These are phyloP conservation scores for Pisolithus orientalis DNA, from an alignment of 768 basidiomycete genomes.

Conservation along the genomic window DNA sequence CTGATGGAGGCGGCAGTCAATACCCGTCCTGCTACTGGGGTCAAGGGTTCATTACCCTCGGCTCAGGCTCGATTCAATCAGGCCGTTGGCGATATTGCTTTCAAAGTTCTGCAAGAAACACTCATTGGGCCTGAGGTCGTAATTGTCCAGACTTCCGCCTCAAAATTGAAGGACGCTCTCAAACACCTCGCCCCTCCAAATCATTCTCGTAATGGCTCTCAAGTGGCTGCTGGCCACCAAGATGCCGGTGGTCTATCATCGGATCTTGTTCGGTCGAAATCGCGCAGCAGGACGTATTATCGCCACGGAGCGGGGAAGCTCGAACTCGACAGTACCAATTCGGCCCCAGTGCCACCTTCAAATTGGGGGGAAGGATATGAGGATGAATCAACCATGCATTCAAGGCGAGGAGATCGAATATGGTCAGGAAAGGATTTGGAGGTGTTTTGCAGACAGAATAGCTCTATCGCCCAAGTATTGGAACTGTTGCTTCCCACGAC, in stretches of 20 bases:
- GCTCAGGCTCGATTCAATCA: slow-evolving; percentile 44
- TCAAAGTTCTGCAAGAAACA: slow-evolving; percentile 81
- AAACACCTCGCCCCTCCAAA: slow-evolving; percentile 23
- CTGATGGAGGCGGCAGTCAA: slow-evolving; percentile 51
- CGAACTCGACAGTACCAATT: slow-evolving; percentile 44
- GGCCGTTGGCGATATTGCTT: slow-evolving; percentile 70
- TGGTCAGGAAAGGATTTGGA: slow-evolving; percentile 85
- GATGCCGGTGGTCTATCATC: slow-evolving; percentile 18
- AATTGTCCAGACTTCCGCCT: slow-evolving; percentile 15
- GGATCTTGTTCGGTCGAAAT: slow-evolving; percentile 57
- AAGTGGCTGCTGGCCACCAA: slow-evolving; percentile 21
- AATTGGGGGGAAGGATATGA: slow-evolving; percentile 28
- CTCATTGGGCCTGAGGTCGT: slow-evolving; percentile 44
- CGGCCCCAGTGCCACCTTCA: slow-evolving; percentile 17
- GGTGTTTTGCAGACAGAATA: slow-evolving; percentile 84
- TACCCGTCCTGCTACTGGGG: slow-evolving; percentile 18
- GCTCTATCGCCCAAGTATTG: slow-evolving; percentile 71
- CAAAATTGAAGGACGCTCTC: slow-evolving; percentile 29
- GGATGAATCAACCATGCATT: slow-evolving; percentile 26
- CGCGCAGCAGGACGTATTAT: slow-evolving; percentile 64
- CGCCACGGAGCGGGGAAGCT: slow-evolving; percentile 57
- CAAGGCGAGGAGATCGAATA: slow-evolving; percentile 40
- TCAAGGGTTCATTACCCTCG: slow-evolving; percentile 30
- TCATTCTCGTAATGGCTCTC: slow-evolving; percentile 13
- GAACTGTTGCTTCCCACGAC: slow-evolving; percentile 51